phyloP scores from a whole-genome alignment of 257 asterid genomes.

The Cynanchum wilfordii region DNA sequence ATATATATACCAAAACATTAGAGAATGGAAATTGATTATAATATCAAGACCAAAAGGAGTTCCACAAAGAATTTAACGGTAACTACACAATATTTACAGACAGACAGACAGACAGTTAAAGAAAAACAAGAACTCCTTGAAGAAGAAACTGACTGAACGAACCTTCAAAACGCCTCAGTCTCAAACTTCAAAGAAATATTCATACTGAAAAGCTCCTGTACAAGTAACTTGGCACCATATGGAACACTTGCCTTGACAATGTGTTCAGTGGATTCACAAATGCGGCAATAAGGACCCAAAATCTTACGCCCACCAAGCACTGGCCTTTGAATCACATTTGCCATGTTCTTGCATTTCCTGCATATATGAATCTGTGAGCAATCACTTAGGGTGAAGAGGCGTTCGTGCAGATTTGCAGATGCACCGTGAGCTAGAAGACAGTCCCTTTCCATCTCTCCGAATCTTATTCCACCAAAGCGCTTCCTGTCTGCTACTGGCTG shows the following conservation, averaged over 20 bases:
- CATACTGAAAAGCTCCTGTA: conserved; percentile 93
- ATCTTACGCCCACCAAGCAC: conserved; percentile 59
- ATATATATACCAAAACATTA: too few species aligned
- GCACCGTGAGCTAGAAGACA: conserved; percentile 96
- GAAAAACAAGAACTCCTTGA: too few species aligned
- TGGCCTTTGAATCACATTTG: conserved; percentile 62
- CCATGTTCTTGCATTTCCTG: conserved; percentile 68
- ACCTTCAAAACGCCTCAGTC: conserved; percentile 57
- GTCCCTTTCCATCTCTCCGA: conserved; percentile 96
- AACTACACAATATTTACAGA: too few species aligned
- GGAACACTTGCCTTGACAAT: conserved; percentile 79
- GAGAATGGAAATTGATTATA: too few species aligned
- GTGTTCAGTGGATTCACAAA: conserved; percentile 69
- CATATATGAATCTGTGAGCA: conserved; percentile 84
- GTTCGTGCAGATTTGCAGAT: conserved; percentile 77
- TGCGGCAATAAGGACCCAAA: conserved; percentile 78
- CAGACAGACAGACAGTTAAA: too few species aligned
- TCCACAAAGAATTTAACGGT: too few species aligned
- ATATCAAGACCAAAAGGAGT: too few species aligned
- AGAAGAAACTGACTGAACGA: too few species aligned
- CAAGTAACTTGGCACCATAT: conserved; percentile 80
- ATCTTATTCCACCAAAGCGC: conserved; percentile 85
- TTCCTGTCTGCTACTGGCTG: conserved; percentile 96
- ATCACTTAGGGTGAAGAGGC: conserved; percentile 88
- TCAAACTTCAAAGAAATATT: conserved; percentile 79